These are phyloP conservation scores for Litchi chinensis DNA, from an alignment of 345 rosid genomes.

Conservation along the genomic window DNA sequence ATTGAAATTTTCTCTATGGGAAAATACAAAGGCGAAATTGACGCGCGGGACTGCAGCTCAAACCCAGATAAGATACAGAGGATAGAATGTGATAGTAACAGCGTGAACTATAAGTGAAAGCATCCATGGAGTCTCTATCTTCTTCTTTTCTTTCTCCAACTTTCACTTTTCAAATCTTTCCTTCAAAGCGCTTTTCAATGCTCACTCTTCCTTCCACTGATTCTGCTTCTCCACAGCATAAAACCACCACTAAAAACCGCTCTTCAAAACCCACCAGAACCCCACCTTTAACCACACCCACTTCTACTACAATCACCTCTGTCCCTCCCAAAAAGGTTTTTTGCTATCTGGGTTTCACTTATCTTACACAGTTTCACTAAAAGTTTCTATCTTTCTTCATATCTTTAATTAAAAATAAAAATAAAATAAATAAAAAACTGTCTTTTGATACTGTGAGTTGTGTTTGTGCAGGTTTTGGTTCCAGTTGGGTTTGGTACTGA, in stretches of 20 bases:
- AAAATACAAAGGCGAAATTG: too few species aligned
- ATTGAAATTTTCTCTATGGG: too few species aligned
- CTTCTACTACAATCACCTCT: constrained; percentile 11
- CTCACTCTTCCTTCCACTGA: constrained; percentile 30
- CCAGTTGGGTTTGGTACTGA: constrained; percentile 91
- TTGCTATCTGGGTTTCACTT: not conserved
- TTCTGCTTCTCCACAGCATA: constrained; percentile 26
- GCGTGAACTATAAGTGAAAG: not conserved
- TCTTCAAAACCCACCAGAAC: constrained; percentile 24
- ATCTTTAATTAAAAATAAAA: not conserved
- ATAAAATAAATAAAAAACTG: too few species aligned
- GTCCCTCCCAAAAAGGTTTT: constrained; percentile 59
- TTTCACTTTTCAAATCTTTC: constrained; percentile 20
- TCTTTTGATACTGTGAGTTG: not conserved
- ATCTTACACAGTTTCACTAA: not conserved
- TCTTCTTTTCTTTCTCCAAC: constrained; percentile 28
- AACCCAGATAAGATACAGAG: not conserved
- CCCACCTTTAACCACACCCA: constrained; percentile 29
- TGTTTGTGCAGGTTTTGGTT: constrained; percentile 66
- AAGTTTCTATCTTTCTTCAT: not conserved
- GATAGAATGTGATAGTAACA: too few species aligned
- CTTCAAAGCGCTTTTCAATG: constrained; percentile 14
- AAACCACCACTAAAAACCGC: constrained; percentile 19
- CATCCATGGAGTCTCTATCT: constrained; percentile 37
- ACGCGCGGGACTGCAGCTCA: not conserved